Base-by-base conservation (phyloP, 805 yeast species). In the Myxozyma neotropica region DNA sequence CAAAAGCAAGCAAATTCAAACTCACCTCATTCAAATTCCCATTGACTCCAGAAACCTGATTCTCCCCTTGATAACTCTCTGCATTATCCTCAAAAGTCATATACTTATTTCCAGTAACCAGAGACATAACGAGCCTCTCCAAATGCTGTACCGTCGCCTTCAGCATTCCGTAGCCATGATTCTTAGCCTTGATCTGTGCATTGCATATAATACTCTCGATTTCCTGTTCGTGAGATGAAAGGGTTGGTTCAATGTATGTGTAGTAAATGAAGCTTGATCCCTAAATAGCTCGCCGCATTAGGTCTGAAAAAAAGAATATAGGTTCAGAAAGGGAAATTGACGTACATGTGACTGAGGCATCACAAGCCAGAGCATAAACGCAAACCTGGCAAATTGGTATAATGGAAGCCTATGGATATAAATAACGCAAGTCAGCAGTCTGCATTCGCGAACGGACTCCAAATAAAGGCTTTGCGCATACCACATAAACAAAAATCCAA, bases 281-380 rank as follows among this genome's bases (percentile, higher is more conserved):
- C 64, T 60, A 15, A 10, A 26, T 10, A 29, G 38, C 12, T 10
- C 26, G 38, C 10, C 29, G 40, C 7, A 13, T 19, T 19, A 19
- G 27, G n/a, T 5, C 35, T 8, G 21, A 24, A 6, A 4, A 5
- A 2, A 17, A 21, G 46, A 4, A 23, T 5, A 10, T n/a, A 24
- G 44, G 4, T 21, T 7, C 5, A 27, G 35, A 13, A 3, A 44
- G 35, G 5, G 8, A 3, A 24, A 13, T 7, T n/a, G 35, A 44
- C 45, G 2, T 38, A 60, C 84, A 59, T 75, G 76, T 1, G 79
- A 72, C 66, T 77, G 79, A 38, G 83, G 83, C 23, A 81, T 73
- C 4, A 86, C 80, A 48, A 89, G 75, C 92, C 92, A 87, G 12
- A 81, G 68, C 33, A 82, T 78, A 43, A 82, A 68, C 27, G 77